Conservation (phyloP, 139 green algal species). For the Chlamydomonas sp. region DNA sequence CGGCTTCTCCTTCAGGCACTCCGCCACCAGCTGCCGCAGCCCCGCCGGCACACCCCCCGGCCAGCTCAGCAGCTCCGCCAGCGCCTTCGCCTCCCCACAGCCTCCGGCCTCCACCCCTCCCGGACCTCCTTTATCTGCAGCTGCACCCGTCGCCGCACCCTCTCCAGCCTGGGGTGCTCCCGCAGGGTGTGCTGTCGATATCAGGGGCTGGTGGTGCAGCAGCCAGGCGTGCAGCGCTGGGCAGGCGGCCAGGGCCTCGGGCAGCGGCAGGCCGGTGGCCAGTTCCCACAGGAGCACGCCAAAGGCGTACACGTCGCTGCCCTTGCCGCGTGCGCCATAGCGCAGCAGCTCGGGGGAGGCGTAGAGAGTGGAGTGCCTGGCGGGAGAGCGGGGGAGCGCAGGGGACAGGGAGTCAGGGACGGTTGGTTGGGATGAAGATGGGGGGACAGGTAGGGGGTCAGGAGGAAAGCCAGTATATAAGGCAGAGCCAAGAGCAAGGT, state of each 20-base stretch:
- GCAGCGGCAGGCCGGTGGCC: constrained; percentile 1
- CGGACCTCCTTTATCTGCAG: background rate
- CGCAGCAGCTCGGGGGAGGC: constrained; percentile 33
- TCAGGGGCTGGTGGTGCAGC: background rate
- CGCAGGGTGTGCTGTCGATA: too few species aligned
- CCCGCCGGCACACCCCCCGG: background rate
- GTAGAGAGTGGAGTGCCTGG: background rate
- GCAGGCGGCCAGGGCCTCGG: background rate
- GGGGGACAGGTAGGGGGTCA: background rate
- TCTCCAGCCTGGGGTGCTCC: too few species aligned
- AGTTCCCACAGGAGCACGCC: constrained; percentile 34
- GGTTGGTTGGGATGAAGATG: background rate
- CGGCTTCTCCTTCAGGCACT: background rate
- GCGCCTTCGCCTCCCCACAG: background rate
- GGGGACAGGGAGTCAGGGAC: background rate
- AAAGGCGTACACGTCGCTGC: constrained; percentile 39
- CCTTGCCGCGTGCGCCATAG: background rate
- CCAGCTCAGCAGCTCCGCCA: background rate
- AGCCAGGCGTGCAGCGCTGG: constrained; percentile 3
- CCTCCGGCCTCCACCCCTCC: background rate
- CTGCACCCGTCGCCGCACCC: background rate
- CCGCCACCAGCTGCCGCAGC: background rate
- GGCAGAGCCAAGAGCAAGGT: too few species aligned
- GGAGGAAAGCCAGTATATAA: background rate
- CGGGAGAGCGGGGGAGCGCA: background rate